Base-by-base conservation (phyloP, 2,329 filamentous ascomycete species). In the Diplodia mutila region DNA sequence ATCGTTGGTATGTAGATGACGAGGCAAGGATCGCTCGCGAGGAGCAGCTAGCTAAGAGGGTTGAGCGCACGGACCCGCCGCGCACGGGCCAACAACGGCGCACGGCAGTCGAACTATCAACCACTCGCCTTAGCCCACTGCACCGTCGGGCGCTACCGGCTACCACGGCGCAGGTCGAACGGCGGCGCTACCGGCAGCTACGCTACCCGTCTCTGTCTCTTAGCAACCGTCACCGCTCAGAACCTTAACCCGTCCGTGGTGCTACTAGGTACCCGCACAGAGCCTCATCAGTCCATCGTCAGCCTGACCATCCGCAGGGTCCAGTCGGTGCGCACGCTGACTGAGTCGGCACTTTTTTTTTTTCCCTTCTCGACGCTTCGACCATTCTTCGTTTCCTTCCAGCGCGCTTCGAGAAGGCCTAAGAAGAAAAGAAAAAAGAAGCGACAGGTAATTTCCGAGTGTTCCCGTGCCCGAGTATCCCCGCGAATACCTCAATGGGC, bases 101-200 rank as follows among this genome's bases (percentile, higher is more conserved):
- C 32, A 37, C 53, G 29, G 32, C 53, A 34, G 53, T 8, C n/a
- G 42, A n/a, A 21, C 42, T 12, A 37, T 46, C 42, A 21, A 21
- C 42, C 9, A 32, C n/a, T 32, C 29, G 29, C 29, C 39, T 8
- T 42, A 42, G 39, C 39, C 18, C 39, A 18, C 39, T 42, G 39
- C 39, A 18, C 37, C 37, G 37, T 42, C 16, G 39, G 16, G 39
- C 39, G 42, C 42, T 46, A 46, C 8, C 34, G 34, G 34, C 11
- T 14, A 37, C 42, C 42, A 21, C 7, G 42, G 42, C 42, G 42
- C 42, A n/a, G n/a, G 6, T 46, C 42, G 42, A 46, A 32, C 51
- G 29, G 53, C 29, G 32, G 32, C 53, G 53, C 53, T 55, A 55
- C 53, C 32, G 53, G 29, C 53, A 21, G 29, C n/a, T 55, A 55